phyloP scores from a whole-genome alignment of 257 asterid species.

The Verbena officinalis region DNA sequence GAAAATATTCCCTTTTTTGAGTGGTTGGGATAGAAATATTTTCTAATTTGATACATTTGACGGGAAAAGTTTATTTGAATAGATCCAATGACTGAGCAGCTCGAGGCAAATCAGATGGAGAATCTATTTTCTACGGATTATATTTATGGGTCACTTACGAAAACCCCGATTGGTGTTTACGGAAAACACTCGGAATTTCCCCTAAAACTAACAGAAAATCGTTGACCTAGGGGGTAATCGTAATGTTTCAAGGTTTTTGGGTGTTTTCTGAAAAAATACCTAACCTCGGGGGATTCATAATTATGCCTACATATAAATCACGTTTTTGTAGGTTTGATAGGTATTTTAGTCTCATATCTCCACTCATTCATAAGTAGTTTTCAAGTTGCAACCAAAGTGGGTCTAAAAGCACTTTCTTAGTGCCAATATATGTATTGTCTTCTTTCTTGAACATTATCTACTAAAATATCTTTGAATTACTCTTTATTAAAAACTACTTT shows the following conservation, averaged over 20 bases:
- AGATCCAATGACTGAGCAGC: neutral
- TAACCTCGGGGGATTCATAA: too few species aligned
- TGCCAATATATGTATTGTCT: neutral
- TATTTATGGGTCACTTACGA: too few species aligned
- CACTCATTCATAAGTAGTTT: too few species aligned
- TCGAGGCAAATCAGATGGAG: constrained; percentile 32
- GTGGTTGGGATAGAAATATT: too few species aligned
- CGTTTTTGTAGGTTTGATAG: too few species aligned
- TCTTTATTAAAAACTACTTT: neutral
- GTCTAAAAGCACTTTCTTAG: neutral
- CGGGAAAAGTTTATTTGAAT: constrained; percentile 39
- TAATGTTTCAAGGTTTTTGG: too few species aligned
- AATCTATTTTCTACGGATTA: constrained; percentile 16
- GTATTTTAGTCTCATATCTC: neutral
- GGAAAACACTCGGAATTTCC: too few species aligned
- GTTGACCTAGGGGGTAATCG: too few species aligned
- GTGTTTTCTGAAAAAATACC: too few species aligned
- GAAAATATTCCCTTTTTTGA: constrained; percentile 38
- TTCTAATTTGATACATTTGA: constrained; percentile 31
- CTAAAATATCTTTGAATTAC: neutral
- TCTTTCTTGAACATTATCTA: neutral
- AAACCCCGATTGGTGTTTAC: too few species aligned
- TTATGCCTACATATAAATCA: too few species aligned
- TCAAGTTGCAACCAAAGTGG: neutral
- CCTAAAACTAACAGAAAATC: too few species aligned